phyloP scores from a whole-genome alignment of 176 grass and related monocot species.

The Hyparrhenia diplandra region DNA sequence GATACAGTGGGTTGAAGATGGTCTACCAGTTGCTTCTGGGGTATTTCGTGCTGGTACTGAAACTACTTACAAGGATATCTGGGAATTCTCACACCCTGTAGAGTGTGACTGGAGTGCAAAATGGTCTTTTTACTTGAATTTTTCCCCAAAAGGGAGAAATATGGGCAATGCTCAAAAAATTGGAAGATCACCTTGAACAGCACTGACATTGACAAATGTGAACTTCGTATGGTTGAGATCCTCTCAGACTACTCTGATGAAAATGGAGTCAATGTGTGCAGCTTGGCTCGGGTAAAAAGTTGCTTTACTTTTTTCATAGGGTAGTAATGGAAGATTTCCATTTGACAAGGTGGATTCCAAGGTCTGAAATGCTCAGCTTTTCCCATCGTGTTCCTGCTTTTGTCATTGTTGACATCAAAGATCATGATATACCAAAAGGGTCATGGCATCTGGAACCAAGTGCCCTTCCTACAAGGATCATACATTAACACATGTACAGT shows the following conservation, averaged over 20 bases:
- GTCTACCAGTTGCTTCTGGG: conserved; percentile 52
- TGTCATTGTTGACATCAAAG: conserved; percentile 49
- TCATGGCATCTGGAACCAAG: conserved; percentile 73
- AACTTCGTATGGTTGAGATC: conserved; percentile 78
- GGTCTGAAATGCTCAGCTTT: conserved; percentile 72
- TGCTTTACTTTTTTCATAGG: conserved; percentile 63
- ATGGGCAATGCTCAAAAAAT: conserved; percentile 68
- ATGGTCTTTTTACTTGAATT: conserved; percentile 62
- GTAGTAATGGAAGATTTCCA: conserved; percentile 58
- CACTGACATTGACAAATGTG: conserved; percentile 47
- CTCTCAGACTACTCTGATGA: conserved; percentile 69
- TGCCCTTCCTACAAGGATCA: conserved; percentile 63
- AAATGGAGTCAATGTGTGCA: conserved; percentile 50
- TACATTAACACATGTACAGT: conserved; percentile 24
- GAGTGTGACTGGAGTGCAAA: conserved; percentile 66
- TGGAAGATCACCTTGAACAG: conserved; percentile 49
- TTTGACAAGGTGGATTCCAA: conserved; percentile 61
- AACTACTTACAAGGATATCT: conserved; percentile 53
- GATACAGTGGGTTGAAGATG: conserved; percentile 76
- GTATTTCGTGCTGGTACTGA: conserved; percentile 54
- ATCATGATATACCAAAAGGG: conserved; percentile 47
- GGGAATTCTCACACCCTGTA: conserved; percentile 59
- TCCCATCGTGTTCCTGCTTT: conserved; percentile 69
- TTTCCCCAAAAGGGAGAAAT: conserved; percentile 79
- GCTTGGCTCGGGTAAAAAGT: conserved; percentile 54